A percentile compares a stretch with the other conserved stretches of the same genome.
phyloP scores from a whole-genome alignment of 1,284 basidiomycete species.

The Irpex sp. region DNA sequence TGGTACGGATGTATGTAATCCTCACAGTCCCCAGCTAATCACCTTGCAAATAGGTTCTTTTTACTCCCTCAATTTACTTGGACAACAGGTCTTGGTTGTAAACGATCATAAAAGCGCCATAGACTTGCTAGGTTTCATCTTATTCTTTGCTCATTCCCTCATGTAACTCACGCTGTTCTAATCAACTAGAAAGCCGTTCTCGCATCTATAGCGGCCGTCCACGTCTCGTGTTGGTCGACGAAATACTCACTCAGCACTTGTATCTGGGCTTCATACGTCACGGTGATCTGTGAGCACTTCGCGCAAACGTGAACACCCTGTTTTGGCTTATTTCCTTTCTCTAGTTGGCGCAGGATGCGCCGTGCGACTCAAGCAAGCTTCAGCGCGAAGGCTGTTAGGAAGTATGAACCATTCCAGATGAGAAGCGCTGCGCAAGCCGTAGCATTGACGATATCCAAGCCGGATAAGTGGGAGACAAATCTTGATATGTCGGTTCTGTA shows the following conservation, averaged over 20 bases:
- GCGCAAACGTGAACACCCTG: too few species aligned
- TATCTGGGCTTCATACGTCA: not conserved
- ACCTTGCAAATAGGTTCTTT: constrained; percentile 19
- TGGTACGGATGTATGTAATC: constrained; percentile 7
- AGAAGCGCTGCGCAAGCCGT: not conserved
- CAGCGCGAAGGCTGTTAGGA: not conserved
- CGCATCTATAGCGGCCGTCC: constrained; percentile 64
- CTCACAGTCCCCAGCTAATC: constrained; percentile 35
- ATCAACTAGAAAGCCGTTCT: constrained; percentile 30
- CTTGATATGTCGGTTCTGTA: not conserved
- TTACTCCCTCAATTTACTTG: constrained; percentile 54
- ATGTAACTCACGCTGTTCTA: not conserved
- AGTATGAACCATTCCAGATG: not conserved
- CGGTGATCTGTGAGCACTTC: not conserved
- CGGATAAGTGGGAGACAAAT: not conserved
- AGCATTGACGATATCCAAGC: not conserved
- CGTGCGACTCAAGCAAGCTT: not conserved
- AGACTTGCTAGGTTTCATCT: constrained; percentile 46
- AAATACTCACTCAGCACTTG: constrained; percentile 30
- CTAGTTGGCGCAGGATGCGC: constrained; percentile 1
- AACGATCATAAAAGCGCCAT: constrained; percentile 47
- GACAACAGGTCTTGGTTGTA: constrained; percentile 54
- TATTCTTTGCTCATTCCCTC: constrained; percentile 22
- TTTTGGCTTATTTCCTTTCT: not conserved
- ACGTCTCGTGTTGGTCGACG: constrained; percentile 48